Evolutionary conservation across 208 protist species (phyloP).

Genomic region (Porcisia hertigi): DNA sequence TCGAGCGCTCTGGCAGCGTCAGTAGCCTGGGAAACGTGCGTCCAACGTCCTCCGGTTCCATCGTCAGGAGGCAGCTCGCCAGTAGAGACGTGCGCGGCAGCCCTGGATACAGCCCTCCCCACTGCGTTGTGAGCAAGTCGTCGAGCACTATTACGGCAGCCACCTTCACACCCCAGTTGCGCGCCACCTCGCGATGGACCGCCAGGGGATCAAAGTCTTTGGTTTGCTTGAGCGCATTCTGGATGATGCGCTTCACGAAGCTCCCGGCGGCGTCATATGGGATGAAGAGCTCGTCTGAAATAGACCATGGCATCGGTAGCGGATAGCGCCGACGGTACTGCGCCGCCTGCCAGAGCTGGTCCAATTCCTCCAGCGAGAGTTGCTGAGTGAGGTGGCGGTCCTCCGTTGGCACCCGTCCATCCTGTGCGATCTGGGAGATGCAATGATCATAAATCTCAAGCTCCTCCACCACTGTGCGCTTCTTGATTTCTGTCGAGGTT

Average conservation of each 20-base stretch:
- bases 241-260: slow-evolving; percentile 73
- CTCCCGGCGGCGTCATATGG: slow-evolving; percentile 65
- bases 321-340: slow-evolving; percentile 43
- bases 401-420: slow-evolving; percentile 34
- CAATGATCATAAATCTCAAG: slow-evolving; percentile 60
- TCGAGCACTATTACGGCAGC: slow-evolving; percentile 76
- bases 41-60: slow-evolving; percentile 82
- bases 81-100: slow-evolving; percentile 68
- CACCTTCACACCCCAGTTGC: slow-evolving; percentile 83
- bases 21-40: slow-evolving; percentile 50
- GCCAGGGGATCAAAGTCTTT: slow-evolving; percentile 55
- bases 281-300: slow-evolving; percentile 43
- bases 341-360: slow-evolving; percentile 76
- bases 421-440: slow-evolving; percentile 37
- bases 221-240: slow-evolving; percentile 55
- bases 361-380: slow-evolving; percentile 68
- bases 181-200: slow-evolving; percentile 72
- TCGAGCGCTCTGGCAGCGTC: slow-evolving; percentile 47
- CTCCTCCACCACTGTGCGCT: slow-evolving; percentile 73
- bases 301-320: slow-evolving; percentile 58
- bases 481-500: slow-evolving; percentile 58
- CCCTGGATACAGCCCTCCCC: slow-evolving; percentile 61
- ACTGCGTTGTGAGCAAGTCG: slow-evolving; percentile 55
- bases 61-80: slow-evolving; percentile 64
- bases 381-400: slow-evolving; percentile 59